Conservation (phyloP, 73 alveolate species). For the Urostyla sp. region DNA sequence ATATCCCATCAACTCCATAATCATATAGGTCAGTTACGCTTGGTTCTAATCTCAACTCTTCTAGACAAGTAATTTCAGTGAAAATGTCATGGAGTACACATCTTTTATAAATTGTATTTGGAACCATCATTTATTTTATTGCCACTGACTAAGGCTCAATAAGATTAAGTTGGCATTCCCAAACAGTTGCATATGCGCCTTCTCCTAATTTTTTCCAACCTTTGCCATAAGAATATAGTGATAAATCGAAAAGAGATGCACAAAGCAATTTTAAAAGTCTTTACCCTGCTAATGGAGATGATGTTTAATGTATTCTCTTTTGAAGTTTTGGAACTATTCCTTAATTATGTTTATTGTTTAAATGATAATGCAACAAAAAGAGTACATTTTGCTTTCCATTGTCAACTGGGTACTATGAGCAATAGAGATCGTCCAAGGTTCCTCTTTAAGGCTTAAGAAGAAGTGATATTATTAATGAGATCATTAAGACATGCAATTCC, state of each 20-base stretch:
- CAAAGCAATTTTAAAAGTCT: constrained; percentile 94
- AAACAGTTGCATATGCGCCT: constrained; percentile 98
- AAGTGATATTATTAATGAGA: constrained; percentile 87
- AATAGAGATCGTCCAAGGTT: constrained; percentile 95
- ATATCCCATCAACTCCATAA: constrained; percentile 94
- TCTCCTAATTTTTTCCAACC: constrained; percentile 94
- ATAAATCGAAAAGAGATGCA: constrained; percentile 82
- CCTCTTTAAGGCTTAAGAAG: constrained; percentile 97
- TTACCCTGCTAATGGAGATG: constrained; percentile 93
- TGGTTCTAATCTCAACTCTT: constrained; percentile 89
- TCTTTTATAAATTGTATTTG: constrained; percentile 92
- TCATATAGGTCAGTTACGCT: constrained; percentile 98
- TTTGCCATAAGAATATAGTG: constrained; percentile 73
- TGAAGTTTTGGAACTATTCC: constrained; percentile 83
- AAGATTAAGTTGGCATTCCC: constrained; percentile 87
- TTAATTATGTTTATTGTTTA: constrained; percentile 89
- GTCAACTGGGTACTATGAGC: constrained; percentile 94
- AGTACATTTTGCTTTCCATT: constrained; percentile 94
- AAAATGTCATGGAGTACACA: constrained; percentile 96
- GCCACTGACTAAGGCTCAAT: constrained; percentile 96
- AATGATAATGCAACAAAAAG: constrained; percentile 94
- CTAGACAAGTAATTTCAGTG: constrained; percentile 97
- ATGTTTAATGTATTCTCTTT: constrained; percentile 79
- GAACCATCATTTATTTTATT: constrained; percentile 92
- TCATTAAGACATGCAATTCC: constrained; percentile 93